phyloP scores from a whole-genome alignment of 164 flowering plant genomes.

The Dillenia turbinata region DNA sequence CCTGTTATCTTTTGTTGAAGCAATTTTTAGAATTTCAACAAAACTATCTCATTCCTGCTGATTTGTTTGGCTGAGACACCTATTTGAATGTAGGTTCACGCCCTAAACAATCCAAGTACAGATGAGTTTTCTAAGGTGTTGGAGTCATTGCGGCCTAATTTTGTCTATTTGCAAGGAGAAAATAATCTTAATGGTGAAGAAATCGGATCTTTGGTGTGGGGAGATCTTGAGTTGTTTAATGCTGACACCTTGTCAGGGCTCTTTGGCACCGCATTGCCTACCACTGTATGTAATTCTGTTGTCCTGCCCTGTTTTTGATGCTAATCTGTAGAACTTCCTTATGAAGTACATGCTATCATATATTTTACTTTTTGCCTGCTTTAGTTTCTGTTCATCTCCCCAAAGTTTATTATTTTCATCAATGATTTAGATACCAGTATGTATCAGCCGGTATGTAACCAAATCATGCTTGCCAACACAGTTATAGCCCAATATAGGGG shows the following conservation, averaged over 20 bases:
- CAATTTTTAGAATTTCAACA: not conserved
- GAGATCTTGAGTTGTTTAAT: conserved; percentile 41
- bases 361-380: not conserved
- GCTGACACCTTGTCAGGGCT: conserved; percentile 48
- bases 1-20: not conserved
- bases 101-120: conserved; percentile 41
- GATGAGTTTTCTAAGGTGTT: conserved; percentile 52
- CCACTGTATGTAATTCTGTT: conserved; percentile 44
- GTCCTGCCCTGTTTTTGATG: not conserved
- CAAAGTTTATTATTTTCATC: not conserved
- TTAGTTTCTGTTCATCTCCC: not conserved
- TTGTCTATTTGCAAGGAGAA: conserved; percentile 73
- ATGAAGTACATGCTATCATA: not conserved
- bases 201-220: conserved; percentile 57
- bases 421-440: not conserved
- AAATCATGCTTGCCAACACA: no score
- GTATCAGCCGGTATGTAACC: no score
- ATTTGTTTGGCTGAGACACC: not conserved
- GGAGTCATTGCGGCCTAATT: conserved; percentile 47
- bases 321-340: not conserved
- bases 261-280: conserved; percentile 55
- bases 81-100: conserved; percentile 48
- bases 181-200: conserved; percentile 39
- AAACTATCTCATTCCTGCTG: not conserved
- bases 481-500: no score